Evolutionary conservation across 768 basidiomycete species (phyloP).

Genomic region (Naganishia vishniacii): DNA sequence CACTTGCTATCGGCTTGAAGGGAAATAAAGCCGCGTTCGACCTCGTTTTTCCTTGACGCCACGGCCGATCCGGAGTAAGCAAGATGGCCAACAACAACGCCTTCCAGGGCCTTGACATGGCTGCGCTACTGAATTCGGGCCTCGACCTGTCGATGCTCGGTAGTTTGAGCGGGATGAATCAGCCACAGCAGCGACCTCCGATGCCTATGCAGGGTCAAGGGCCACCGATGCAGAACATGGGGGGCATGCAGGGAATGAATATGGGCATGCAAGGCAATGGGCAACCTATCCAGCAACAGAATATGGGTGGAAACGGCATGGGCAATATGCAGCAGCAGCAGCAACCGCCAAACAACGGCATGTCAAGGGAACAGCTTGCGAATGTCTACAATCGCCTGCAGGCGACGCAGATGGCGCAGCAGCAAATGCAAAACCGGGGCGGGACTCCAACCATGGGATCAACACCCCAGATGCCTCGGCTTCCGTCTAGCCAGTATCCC

Average conservation of each 20-base stretch:
- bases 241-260: conserved; percentile 16
- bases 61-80: background rate
- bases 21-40: too few relatives aligned
- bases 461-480: background rate
- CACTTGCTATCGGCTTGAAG: too few relatives aligned
- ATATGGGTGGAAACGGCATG: conserved; percentile 18
- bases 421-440: background rate
- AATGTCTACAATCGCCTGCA: conserved; percentile 4
- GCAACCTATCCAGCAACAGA: background rate
- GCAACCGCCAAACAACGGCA: background rate
- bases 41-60: too few relatives aligned
- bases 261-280: conserved; percentile 1
- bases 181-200: conserved; percentile 17
- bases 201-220: conserved; percentile 17
- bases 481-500: conserved; percentile 1
- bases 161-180: conserved; percentile 1
- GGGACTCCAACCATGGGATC: background rate
- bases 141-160: conserved; percentile 15
- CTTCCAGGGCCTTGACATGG: background rate
- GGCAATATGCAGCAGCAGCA: conserved; percentile 14
- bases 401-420: conserved; percentile 2
- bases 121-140: conserved; percentile 2
- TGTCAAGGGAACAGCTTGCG: conserved; percentile 1
- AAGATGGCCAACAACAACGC: conserved; percentile 18
- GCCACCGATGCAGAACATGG: background rate